Base-by-base conservation (phyloP, 2,329 filamentous ascomycete genomes). In the Diaporthe longicolla region DNA sequence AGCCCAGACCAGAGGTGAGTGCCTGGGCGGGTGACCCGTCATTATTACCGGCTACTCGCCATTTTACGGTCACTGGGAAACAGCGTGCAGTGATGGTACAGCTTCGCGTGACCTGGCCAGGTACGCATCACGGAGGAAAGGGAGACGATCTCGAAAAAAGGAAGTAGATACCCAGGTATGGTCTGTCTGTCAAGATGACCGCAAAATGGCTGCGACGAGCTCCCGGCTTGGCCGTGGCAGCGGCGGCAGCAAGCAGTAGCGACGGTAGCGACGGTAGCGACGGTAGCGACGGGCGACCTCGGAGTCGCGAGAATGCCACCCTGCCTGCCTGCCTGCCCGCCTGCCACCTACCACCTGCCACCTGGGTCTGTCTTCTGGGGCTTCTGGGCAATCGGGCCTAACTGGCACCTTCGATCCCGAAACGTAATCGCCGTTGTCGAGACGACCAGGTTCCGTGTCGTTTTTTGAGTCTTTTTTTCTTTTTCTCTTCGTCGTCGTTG, bases 281-380 rank as follows among this genome's bases (percentile, higher is more conserved):
- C 48, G 43, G 43, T 17, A 35, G 65, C 52, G 52, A 24, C 59
- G 45, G 70, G 58, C 29, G 61, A 68, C 52, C 61, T 59, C 40
- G 72, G 72, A 55, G 40, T 75, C 21, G 69, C 58, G 37, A 40
- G 13, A 76, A 63, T 19, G 43, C 29, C 61, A 45, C 59, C n/a
- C n/a, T n/a, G n/a, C n/a, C n/a, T n/a, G n/a, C n/a, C n/a, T n/a
- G n/a, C n/a, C n/a, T n/a, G n/a, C n/a, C n/a, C n/a, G n/a, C n/a
- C 43, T 29, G 26, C 59, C 37, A 40, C 37, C 37, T 40, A 7
- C 37, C 59, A 66, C 24, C 61, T 66, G 35, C 35, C 35, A 11
- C 10, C 35, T 11, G 35, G 35, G 35, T 13, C 35, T 37, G 35
- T 11, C 35, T 37, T 37, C 35, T 37, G 35, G 35, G 35, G 35